phyloP scores from a whole-genome alignment of 495 filamentous ascomycete species.

The Daldinia bambusicola region DNA sequence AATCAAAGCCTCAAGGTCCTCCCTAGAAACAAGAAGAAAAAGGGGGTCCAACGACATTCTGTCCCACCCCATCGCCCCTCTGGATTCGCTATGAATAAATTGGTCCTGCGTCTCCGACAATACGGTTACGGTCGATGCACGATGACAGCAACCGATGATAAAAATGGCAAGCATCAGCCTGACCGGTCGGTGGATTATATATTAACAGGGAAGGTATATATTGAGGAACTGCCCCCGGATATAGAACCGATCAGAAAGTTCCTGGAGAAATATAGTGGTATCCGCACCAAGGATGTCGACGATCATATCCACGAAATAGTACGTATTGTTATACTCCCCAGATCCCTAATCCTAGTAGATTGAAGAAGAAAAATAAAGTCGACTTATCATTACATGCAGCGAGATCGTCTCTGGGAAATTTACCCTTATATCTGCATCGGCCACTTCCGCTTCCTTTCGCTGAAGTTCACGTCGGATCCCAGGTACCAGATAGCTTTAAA shows the following conservation, averaged over 20 bases:
- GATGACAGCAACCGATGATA: constrained; percentile 9
- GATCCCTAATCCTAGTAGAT: background rate
- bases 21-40: background rate
- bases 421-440: constrained; percentile 66
- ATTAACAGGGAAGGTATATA: constrained; percentile 32
- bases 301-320: constrained; percentile 61
- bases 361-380: background rate
- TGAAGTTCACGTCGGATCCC: constrained; percentile 50
- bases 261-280: constrained; percentile 60
- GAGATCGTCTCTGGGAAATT: constrained; percentile 58
- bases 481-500: constrained; percentile 53
- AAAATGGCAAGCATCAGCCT: constrained; percentile 19
- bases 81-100: constrained; percentile 22
- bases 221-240: constrained; percentile 46
- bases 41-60: background rate
- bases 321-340: constrained; percentile 20
- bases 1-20: background rate
- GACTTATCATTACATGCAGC: constrained; percentile 44
- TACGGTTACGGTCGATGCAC: constrained; percentile 36
- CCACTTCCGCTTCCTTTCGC: constrained; percentile 61
- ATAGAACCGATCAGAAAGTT: constrained; percentile 48
- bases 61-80: background rate
- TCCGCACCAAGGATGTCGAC: constrained; percentile 56
- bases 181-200: constrained; percentile 25
- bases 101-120: constrained; percentile 24